Evolutionary conservation across 495 filamentous ascomycete species (phyloP), one percentile per base, ranked within the genome.

Genomic region (Penicillium atrosanguineum): DNA sequence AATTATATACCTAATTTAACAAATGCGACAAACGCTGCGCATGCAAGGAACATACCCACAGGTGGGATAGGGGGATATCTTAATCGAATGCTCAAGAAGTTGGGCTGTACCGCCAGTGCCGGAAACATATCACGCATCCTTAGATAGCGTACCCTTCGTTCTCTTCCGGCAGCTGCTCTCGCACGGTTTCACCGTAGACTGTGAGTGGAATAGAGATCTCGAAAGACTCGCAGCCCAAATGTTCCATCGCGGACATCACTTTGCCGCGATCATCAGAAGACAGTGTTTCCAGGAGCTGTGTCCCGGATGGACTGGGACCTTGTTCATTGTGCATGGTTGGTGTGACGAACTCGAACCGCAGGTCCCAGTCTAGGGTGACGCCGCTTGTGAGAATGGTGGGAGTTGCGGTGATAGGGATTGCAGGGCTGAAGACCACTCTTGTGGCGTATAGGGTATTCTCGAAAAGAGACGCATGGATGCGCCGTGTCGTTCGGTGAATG

Each of bases 371-470:
- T 29, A 92, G 73, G 52, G 83, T 86, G 1, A 98, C 83, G 4
- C 90, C 91, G 44, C 82, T 93, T 1, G 94, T 98, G 11, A 91
- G 78, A 61, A 97, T 94, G 45, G 90, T 88, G 0, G 94, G 95
- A 7, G 91, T 96, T 8, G 89, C 89, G 21, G 75, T 73, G 16
- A 83, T 73, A 1, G 95, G 95, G 31, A 98, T 89, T 0, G 87
- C 86, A 3, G 89, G 88, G 15, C 74, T 83, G 62, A 97, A 95
- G 3, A 87, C 81, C 0, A 93, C 73, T n/a, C 90, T 78, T 8
- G 85, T 77, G 1, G 90, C 81, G 59, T 87, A 95, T 8, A 97
- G 73, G 0, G 87, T 88, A 40, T 89, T 88, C 65, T 95, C 92
- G 40, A 86, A 87, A 15, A 83, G 78, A 45, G 82, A 84, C 3